phyloP scores from a whole-genome alignment of 192 early-diverging fungal species.

The Rhizoclosmatium sp. region DNA sequence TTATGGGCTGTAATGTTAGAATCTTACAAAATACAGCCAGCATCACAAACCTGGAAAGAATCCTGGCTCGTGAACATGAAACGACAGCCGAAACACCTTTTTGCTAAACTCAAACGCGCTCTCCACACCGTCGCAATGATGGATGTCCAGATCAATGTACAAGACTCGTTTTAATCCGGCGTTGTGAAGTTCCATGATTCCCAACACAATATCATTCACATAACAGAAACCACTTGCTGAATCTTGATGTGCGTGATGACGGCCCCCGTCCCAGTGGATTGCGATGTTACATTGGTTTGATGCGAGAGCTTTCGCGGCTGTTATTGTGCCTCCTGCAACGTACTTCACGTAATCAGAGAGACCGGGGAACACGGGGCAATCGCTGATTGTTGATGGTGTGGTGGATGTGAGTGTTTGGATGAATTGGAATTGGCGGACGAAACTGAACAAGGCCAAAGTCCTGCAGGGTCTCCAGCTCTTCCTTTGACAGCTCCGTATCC shows the following conservation, averaged over 20 bases:
- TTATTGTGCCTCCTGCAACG: slow-evolving; percentile 43
- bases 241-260: slow-evolving; percentile 75
- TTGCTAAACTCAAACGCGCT: slow-evolving; percentile 41
- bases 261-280: slow-evolving; percentile 91
- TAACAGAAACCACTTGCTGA: slow-evolving; percentile 95
- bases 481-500: slow-evolving; percentile 7
- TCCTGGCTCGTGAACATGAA: slow-evolving; percentile 41
- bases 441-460: slow-evolving; percentile 45
- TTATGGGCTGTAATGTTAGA: slow-evolving; percentile 13
- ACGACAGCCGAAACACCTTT: slow-evolving; percentile 48
- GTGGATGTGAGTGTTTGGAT: background rate
- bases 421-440: background rate
- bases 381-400: slow-evolving; percentile 22
- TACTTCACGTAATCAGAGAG: slow-evolving; percentile 28
- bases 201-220: slow-evolving; percentile 93
- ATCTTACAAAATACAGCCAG: slow-evolving; percentile 1
- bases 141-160: slow-evolving; percentile 72
- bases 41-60: slow-evolving; percentile 52
- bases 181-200: slow-evolving; percentile 70
- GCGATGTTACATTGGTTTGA: slow-evolving; percentile 70
- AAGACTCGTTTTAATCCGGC: slow-evolving; percentile 45
- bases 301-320: slow-evolving; percentile 70
- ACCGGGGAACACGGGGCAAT: slow-evolving; percentile 44
- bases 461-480: slow-evolving; percentile 30
- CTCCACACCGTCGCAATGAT: slow-evolving; percentile 86